These are phyloP conservation scores for Rhodomyrtus tomentosa DNA, from an alignment of 345 rosid genomes.

Conservation along the genomic window DNA sequence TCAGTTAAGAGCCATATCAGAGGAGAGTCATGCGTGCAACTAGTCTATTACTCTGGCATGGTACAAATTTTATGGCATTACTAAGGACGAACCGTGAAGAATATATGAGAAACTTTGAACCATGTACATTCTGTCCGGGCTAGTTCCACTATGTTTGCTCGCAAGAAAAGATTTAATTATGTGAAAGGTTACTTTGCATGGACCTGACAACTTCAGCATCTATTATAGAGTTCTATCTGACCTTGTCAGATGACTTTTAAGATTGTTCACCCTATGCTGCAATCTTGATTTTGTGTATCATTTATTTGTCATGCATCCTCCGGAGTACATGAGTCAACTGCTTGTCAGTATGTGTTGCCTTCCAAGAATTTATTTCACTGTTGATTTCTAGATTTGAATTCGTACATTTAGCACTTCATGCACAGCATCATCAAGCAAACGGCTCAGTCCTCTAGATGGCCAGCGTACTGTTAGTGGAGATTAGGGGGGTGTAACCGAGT, in stretches of 20 bases:
- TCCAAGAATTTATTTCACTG: neutral
- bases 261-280: neutral
- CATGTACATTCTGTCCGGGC: neutral
- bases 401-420: neutral
- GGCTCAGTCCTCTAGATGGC: neutral
- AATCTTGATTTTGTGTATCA: neutral
- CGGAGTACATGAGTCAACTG: neutral
- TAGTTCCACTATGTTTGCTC: neutral
- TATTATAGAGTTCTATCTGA: neutral
- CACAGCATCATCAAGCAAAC: neutral
- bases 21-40: neutral
- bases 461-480: neutral
- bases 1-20: neutral
- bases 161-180: neutral
- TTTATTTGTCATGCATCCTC: neutral
- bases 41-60: neutral
- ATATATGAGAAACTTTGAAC: neutral
- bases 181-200: neutral
- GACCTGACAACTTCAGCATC: neutral
- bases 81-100: neutral
- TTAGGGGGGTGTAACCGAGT: neutral
- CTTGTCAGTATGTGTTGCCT: neutral
- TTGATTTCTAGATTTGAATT: neutral
- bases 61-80: neutral
- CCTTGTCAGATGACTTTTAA: neutral